A percentile compares a stretch with the other conserved stretches of the same genome.
These are phyloP conservation scores for Porodaedalea pini DNA, from an alignment of 1,284 basidiomycete species.

Conservation along the genomic window DNA sequence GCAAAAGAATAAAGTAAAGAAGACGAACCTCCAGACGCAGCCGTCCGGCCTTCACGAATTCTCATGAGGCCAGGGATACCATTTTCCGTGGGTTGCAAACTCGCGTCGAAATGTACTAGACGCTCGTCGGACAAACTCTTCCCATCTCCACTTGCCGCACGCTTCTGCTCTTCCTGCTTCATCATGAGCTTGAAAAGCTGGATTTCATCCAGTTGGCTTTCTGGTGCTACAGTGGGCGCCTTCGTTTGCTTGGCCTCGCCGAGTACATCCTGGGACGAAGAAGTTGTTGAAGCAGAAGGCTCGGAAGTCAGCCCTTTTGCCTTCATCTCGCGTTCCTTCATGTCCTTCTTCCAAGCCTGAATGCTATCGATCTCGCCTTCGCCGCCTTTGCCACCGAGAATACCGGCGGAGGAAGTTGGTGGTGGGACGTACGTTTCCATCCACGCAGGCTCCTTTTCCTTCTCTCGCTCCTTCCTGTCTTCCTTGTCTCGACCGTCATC, in stretches of 20 bases:
- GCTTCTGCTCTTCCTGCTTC: constrained; percentile 75
- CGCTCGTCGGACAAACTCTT: background rate
- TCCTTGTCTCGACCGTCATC: constrained; percentile 44
- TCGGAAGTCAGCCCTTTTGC: constrained; percentile 25
- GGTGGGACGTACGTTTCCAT: constrained; percentile 81
- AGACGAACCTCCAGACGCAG: constrained; percentile 6
- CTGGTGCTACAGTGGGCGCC: constrained; percentile 30
- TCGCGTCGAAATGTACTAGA: background rate
- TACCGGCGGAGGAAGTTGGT: constrained; percentile 49
- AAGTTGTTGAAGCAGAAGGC: constrained; percentile 28
- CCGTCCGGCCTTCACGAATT: constrained; percentile 2
- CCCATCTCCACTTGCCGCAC: constrained; percentile 14
- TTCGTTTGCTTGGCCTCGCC: constrained; percentile 11
- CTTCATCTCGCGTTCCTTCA: constrained; percentile 76
- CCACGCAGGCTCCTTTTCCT: constrained; percentile 86
- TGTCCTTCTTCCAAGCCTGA: constrained; percentile 85
- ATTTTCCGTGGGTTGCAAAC: background rate
- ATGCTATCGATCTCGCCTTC: constrained; percentile 79
- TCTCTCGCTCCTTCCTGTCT: constrained; percentile 56
- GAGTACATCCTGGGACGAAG: constrained; percentile 22
- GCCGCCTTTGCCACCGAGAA: constrained; percentile 55
- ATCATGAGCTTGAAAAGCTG: constrained; percentile 84
- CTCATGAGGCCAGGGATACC: constrained; percentile 5
- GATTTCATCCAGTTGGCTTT: constrained; percentile 68
- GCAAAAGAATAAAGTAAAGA: background rate